These are phyloP conservation scores for Suillus spraguei DNA, from an alignment of 768 basidiomycete genomes.

Conservation along the genomic window DNA sequence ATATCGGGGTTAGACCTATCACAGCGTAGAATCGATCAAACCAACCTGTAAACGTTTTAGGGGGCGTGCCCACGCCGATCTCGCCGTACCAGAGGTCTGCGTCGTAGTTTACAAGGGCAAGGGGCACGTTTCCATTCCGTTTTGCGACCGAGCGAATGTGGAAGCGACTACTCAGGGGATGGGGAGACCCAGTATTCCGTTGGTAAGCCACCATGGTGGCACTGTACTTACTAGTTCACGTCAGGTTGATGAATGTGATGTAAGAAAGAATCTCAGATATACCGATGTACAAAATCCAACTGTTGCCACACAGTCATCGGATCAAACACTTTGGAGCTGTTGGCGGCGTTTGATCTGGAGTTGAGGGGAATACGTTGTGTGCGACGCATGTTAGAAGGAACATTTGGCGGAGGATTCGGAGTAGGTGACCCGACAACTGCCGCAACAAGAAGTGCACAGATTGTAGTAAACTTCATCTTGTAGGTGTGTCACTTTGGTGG, in stretches of 20 bases:
- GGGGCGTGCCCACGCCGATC: slow-evolving; percentile 48
- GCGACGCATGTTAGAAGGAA: not conserved
- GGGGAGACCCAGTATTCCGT: slow-evolving; percentile 43
- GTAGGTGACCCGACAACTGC: too few species aligned
- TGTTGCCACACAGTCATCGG: not conserved
- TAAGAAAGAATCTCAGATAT: not conserved
- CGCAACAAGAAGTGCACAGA: not conserved
- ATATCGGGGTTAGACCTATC: not conserved
- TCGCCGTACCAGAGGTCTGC: slow-evolving; percentile 13
- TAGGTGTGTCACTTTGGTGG: not conserved
- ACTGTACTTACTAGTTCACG: slow-evolving; percentile 40
- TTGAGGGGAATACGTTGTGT: not conserved
- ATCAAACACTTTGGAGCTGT: not conserved
- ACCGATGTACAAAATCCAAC: not conserved
- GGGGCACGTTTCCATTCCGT: slow-evolving; percentile 24
- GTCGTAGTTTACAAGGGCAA: slow-evolving; percentile 35
- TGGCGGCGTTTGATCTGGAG: not conserved
- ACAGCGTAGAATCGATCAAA: not conserved
- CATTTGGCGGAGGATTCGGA: not conserved
- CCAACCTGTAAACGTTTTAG: slow-evolving; percentile 39
- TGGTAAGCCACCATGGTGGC: slow-evolving; percentile 44
- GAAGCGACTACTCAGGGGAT: slow-evolving; percentile 26
- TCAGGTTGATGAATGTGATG: not conserved
- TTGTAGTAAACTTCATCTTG: not conserved
- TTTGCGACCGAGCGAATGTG: slow-evolving; percentile 6